Base-by-base conservation (phyloP, 371 early-diverging fungal genomes). In the Mortierella sp. region DNA sequence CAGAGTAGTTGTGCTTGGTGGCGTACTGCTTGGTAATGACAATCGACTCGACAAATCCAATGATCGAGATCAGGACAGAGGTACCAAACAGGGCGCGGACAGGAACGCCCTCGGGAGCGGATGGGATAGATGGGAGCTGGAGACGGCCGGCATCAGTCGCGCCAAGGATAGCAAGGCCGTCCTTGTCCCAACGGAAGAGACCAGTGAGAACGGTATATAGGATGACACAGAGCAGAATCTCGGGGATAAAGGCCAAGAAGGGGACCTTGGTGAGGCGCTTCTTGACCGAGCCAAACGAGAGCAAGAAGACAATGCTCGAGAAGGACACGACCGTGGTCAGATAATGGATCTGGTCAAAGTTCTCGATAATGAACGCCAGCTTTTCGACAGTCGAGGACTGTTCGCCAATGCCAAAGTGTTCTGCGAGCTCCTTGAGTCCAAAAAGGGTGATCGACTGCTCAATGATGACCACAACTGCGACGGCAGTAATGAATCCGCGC, bases 21-120 rank as follows among this genome's bases (percentile, higher is more conserved):
- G 97, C 95, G 77, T 95, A 98, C 13, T 95, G 95, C 79, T 97
- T 96, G 19, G 96, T 93, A 40, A 96, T 94, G 19, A 94, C 96
- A 68, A 97, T 93, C 9, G 95, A 93, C 86, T 98, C 98, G n/a
- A 99, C 97, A 83, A 97, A 97, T 1, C 98, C 99, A 80, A 97
- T 95, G 76, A 96, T 90, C 26, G 97, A 90, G 72, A 97, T 96
- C 70, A 96, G 88, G 37, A 96, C 93, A 4, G 96, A 70, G 40
- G 78, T 82, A 48, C 82, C 82, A 65, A 82, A 74, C 45, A 82
- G 55, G n/a, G 71, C 26, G 86, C 39, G 92, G 86, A 47, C 90
- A 87, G 68, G 93, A 64, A 93, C 86, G 73, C 91, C 93, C 79
- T 93, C 81, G 90, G 86, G 96, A 74, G 66, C 92, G 90, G 85